phyloP scores from a whole-genome alignment of 192 early-diverging fungal genomes.

The Linnemannia zychae region DNA sequence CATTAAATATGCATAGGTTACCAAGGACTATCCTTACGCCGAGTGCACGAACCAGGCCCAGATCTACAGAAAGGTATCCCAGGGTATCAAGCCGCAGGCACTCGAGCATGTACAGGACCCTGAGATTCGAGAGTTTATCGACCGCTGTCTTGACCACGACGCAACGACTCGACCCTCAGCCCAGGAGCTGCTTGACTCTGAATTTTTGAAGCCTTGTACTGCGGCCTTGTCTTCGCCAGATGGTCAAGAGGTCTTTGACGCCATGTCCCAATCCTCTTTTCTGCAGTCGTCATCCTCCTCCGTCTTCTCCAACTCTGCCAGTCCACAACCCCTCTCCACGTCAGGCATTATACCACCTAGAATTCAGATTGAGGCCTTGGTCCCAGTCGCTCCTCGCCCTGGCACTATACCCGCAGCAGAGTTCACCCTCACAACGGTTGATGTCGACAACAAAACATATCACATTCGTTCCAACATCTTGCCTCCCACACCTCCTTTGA shows the following conservation, averaged over 20 bases:
- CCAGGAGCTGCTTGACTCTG: slow-evolving; percentile 60
- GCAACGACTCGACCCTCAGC: slow-evolving; percentile 61
- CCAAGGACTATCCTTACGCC: slow-evolving; percentile 84
- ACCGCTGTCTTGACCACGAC: slow-evolving; percentile 71
- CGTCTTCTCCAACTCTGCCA: neutral
- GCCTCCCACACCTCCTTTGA: slow-evolving; percentile 5
- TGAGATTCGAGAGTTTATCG: slow-evolving; percentile 73
- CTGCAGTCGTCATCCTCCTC: neutral
- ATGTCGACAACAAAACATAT: slow-evolving; percentile 37
- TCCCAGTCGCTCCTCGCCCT: neutral
- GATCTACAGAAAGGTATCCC: slow-evolving; percentile 81
- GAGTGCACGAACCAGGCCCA: slow-evolving; percentile 86
- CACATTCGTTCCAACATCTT: slow-evolving; percentile 23
- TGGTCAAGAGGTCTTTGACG: neutral
- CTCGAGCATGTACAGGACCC: slow-evolving; percentile 68
- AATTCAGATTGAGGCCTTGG: neutral
- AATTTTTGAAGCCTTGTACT: slow-evolving; percentile 56
- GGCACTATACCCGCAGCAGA: slow-evolving; percentile 18
- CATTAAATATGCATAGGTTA: slow-evolving; percentile 33
- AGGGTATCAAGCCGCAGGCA: slow-evolving; percentile 76
- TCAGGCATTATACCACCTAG: slow-evolving; percentile 17
- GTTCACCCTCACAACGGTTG: slow-evolving; percentile 27
- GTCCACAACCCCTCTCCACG: neutral
- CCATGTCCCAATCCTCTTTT: neutral
- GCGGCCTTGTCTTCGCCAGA: slow-evolving; percentile 13